phyloP scores from a whole-genome alignment of 1,284 basidiomycete genomes.

The Amylostereum areolatum region DNA sequence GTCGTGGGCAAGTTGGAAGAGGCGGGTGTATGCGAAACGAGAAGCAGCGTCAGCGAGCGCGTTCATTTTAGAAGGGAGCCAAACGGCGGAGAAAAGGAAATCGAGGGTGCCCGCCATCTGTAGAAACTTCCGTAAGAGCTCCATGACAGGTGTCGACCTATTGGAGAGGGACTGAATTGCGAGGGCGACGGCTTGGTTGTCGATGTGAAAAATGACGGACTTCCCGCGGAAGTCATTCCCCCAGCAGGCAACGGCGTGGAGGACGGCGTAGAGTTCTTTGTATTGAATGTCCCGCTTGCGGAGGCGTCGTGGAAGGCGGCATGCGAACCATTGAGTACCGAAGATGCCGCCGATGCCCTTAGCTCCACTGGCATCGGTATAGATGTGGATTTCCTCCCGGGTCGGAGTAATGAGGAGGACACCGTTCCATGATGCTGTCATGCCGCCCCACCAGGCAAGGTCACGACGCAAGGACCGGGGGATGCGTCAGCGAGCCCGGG shows the following conservation, averaged over 20 bases:
- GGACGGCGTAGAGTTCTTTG: constrained; percentile 18
- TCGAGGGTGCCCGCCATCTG: too few species aligned
- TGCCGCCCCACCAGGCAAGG: constrained; percentile 27
- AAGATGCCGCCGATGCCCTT: constrained; percentile 12
- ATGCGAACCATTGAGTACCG: constrained; percentile 7
- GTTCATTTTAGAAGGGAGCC: too few species aligned
- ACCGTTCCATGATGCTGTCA: constrained; percentile 24
- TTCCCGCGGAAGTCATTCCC: constrained; percentile 10
- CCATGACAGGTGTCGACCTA: too few species aligned
- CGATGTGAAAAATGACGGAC: constrained; percentile 24
- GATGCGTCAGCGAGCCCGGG: constrained; percentile 16
- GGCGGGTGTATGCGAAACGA: too few species aligned
- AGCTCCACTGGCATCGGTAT: constrained; percentile 9
- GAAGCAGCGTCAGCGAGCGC: too few species aligned
- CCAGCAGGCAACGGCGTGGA: constrained; percentile 24
- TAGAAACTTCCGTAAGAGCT: too few species aligned
- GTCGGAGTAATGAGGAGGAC: constrained; percentile 18
- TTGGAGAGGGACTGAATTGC: too few species aligned
- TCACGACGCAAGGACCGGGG: constrained; percentile 12
- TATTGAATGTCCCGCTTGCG: constrained; percentile 4
- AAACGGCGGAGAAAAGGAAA: too few species aligned
- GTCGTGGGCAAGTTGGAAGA: too few species aligned
- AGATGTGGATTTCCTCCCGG: constrained; percentile 2
- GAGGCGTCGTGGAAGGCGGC: background rate
- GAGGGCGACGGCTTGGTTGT: constrained; percentile 27